Percentiles rank a stretch among this genome's conserved stretches.
Evolutionary conservation across 768 basidiomycete species (phyloP).

Genomic region (Hysterangium stoloniferum): DNA sequence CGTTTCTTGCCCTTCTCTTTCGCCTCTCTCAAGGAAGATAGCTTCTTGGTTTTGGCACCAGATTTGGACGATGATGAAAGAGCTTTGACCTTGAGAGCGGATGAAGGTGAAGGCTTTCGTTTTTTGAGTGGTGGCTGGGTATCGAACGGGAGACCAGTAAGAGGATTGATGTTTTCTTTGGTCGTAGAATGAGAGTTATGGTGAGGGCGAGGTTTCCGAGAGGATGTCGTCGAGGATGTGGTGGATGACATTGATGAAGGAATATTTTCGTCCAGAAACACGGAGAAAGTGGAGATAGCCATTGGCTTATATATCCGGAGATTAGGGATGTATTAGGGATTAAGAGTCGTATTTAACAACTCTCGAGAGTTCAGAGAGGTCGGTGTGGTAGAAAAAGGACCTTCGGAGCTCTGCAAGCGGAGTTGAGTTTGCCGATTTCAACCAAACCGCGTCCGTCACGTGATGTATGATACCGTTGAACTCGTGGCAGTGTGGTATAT

Average conservation of each 20-base stretch:
- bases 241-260: neutral
- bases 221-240: neutral
- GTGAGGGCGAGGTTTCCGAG: neutral
- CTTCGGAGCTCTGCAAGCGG: neutral
- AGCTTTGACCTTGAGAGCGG: slow-evolving; percentile 6
- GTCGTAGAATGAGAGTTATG: neutral
- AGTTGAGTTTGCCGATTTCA: slow-evolving; percentile 7
- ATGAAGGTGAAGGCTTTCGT: slow-evolving; percentile 7
- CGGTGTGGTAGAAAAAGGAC: neutral
- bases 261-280: neutral
- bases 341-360: too few relatives aligned
- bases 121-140: slow-evolving; percentile 8
- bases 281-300: slow-evolving; percentile 4
- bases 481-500: neutral
- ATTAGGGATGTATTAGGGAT: neutral
- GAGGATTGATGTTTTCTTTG: slow-evolving; percentile 15
- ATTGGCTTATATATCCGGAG: neutral
- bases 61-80: slow-evolving; percentile 8
- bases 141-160: slow-evolving; percentile 10
- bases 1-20: slow-evolving; percentile 11
- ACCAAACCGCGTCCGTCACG: slow-evolving; percentile 12
- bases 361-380: too few relatives aligned
- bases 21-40: neutral
- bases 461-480: neutral
- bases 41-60: slow-evolving; percentile 4